A percentile compares a stretch with the other conserved stretches of the same genome.
phyloP scores from a whole-genome alignment of 73 alveolate genomes.

The Loxodes magnus region DNA sequence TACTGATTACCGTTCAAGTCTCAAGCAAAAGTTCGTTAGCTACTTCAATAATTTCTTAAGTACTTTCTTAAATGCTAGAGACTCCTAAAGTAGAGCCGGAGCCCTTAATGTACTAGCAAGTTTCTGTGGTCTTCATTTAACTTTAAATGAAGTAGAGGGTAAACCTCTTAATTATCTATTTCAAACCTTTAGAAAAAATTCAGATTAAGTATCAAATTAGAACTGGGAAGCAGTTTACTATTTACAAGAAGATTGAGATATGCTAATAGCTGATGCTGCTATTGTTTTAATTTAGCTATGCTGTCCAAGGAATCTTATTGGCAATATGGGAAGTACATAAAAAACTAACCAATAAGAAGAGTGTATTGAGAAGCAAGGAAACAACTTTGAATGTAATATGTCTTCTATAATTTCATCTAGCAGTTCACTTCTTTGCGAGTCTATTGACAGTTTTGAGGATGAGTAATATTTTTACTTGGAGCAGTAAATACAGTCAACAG shows the following conservation, averaged over 20 bases:
- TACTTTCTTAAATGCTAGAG: constrained; percentile 26
- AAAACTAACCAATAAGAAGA: constrained; percentile 3
- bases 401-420: no score
- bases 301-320: constrained; percentile 31
- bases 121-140: constrained; percentile 44
- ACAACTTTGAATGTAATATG: no score
- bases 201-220: constrained; percentile 20
- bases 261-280: constrained; percentile 42
- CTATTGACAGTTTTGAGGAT: not conserved
- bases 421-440: no score
- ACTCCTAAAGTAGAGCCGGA: constrained; percentile 44
- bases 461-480: not conserved
- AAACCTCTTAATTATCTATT: constrained; percentile 12
- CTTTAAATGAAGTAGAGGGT: constrained; percentile 1
- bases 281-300: constrained; percentile 34
- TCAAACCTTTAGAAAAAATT: constrained; percentile 10
- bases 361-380: not conserved
- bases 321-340: not conserved
- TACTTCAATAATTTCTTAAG: constrained; percentile 22
- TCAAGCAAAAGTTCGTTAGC: constrained; percentile 14
- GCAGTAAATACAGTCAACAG: constrained; percentile 1
- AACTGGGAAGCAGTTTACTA: constrained; percentile 45
- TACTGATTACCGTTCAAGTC: constrained; percentile 13
- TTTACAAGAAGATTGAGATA: constrained; percentile 52
- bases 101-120: constrained; percentile 48